Evolutionary conservation across 345 rosid genomes (phyloP).

Genomic region (Eucalyptus pauciflora): DNA sequence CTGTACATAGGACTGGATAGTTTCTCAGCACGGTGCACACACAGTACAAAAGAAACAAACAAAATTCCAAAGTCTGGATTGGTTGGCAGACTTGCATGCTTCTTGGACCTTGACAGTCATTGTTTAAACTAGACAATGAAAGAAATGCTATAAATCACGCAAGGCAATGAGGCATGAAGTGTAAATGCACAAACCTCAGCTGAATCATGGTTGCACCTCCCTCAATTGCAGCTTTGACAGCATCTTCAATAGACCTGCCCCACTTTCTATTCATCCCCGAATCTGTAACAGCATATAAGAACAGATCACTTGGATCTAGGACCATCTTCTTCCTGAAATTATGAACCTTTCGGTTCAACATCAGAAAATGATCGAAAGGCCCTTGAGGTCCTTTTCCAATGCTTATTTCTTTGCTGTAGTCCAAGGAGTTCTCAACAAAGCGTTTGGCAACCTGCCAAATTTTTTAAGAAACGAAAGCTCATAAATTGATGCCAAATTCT

Average conservation of each 20-base stretch:
- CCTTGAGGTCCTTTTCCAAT: slow-evolving; percentile 90
- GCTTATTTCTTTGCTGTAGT: slow-evolving; percentile 66
- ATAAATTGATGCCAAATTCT: not conserved
- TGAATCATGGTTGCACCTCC: slow-evolving; percentile 94
- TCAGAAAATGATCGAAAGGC: slow-evolving; percentile 78
- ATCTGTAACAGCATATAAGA: slow-evolving; percentile 88
- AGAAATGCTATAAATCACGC: not conserved
- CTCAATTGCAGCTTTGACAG: slow-evolving; percentile 65
- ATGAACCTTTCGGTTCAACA: slow-evolving; percentile 33
- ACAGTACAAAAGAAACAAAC: not conserved
- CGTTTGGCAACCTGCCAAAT: slow-evolving; percentile 65
- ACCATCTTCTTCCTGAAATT: slow-evolving; percentile 6
- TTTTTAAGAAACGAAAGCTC: not conserved
- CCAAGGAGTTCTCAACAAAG: slow-evolving; percentile 45
- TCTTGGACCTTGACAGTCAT: not conserved
- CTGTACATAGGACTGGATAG: not conserved
- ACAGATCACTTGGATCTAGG: slow-evolving; percentile 55
- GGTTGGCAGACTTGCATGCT: not conserved
- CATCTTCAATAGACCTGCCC: slow-evolving; percentile 53
- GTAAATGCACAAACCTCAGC: slow-evolving; percentile 42
- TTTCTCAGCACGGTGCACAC: not conserved
- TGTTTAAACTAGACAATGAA: not conserved
- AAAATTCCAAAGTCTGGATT: not conserved
- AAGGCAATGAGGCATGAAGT: not conserved
- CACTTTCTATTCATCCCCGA: slow-evolving; percentile 73